Base-by-base conservation (phyloP, 352 stramenopile genomes). In the Phytophthora boehmeriae region DNA sequence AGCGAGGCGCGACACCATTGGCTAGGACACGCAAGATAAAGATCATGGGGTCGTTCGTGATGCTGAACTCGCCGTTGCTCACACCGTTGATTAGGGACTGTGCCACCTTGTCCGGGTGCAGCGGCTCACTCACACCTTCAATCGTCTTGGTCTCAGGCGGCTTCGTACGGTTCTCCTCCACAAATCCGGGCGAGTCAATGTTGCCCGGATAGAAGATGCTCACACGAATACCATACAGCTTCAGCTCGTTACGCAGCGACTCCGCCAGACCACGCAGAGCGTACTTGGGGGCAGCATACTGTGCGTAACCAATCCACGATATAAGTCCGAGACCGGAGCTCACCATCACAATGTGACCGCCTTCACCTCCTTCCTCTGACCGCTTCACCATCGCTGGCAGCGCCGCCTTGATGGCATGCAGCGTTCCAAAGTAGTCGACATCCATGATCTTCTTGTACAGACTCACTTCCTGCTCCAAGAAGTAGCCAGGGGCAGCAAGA, bases 391-490 rank as follows among this genome's bases (percentile, higher is more conserved):
- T 95, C 9, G 75, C 75, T 16, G 86, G 86, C 42, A 96, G 64
- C n/a, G 82, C 84, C 13, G 86, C 86, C 59, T 94, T 93, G 54
- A 94, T 80, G 14, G 80, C 61, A 65, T 95, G 71, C 25, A 96
- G 66, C 42, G 83, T 82, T 28, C 86, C 86, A 57, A 96, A 92
- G 76, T 94, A 96, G 69, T 96, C 93, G 47, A 95, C 71, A 51
- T 95, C 83, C 81, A 95, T 95, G 45, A 88, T 87, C 68, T 83
- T 80, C 68, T 73, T 83, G 75, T 83, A 87, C 14, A 92, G 68
- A 41, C 62, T 75, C 43, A 93, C 67, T 32, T 92, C 81, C 45
- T 89, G 78, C 13, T 93, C 79, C 39, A 93, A 17, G 59, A 97
- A 88, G 67, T 92, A 92, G 19, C 84, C 86, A 4, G 85, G 80